Base-by-base conservation (phyloP, 83 land plant species). In the Diphasiastrum complanatum region DNA sequence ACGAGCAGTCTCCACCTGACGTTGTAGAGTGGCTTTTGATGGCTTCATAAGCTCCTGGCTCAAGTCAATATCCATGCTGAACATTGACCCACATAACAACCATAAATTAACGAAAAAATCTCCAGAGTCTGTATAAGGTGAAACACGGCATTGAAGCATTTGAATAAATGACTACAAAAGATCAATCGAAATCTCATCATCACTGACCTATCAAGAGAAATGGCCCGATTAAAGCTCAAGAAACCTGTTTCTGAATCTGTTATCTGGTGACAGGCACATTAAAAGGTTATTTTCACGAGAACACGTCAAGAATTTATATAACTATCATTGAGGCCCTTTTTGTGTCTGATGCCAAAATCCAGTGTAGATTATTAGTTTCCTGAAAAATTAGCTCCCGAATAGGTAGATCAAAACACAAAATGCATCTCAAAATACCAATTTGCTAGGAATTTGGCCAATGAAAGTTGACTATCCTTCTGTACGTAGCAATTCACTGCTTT, bases 61-160 rank as follows among this genome's bases (percentile, higher is more conserved):
- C 56, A 89, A 50, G 68, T 88, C 95, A 67, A 85, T 67, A 26
- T 88, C 95, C 73, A 85, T 43, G 69, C 95, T 88, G 73, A 46
- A 61, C 38, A n/a, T 35, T 20, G 33, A 50, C 2, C 16, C 34
- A 20, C 18, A 4, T 32, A 16, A 47, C 6, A n/a, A 25, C 5
- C 10, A 12, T 25, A 35, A 31, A 14, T 24, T 47, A 18, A 24
- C 4, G 23, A 47, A 30, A 30, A 14, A 51, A 30, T 54, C 36
- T 27, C 4, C 51, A 47, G 14, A 5, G n/a, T 24, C 18, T 19
- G 18, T 18, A 19, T 47, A n/a, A 18, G 23, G 23, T 27, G 3
- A 24, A 29, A 51, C 2, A 51, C 16, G 27, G 28, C 55, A 22
- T 8, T 27, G 16, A 20, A 33, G 6, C 26, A 61, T 29, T 29